phyloP scores from a whole-genome alignment of 495 filamentous ascomycete genomes.

The Aspergillus mulundensis region DNA sequence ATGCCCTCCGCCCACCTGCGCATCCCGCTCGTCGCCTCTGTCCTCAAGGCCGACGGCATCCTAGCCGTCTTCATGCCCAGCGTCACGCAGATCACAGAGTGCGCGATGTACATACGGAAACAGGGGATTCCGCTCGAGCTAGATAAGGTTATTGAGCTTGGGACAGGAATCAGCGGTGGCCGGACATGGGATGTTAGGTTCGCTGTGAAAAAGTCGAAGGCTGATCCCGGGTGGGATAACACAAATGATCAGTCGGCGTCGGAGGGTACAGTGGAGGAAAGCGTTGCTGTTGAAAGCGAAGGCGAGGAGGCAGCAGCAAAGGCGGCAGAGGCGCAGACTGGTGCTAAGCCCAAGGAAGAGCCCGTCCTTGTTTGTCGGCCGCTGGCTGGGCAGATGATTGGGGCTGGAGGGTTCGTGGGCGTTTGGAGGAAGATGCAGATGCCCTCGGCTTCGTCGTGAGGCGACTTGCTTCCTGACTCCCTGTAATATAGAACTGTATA shows the following conservation, averaged over 20 bases:
- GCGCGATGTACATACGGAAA: slow-evolving; percentile 44
- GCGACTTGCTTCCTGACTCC: background rate
- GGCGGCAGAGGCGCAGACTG: background rate
- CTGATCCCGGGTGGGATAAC: slow-evolving; percentile 30
- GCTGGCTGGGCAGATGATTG: slow-evolving; percentile 56
- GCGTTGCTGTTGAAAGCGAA: background rate
- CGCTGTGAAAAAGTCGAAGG: slow-evolving; percentile 42
- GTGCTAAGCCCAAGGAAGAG: slow-evolving; percentile 26
- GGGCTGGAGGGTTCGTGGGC: slow-evolving; percentile 69
- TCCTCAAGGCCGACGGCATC: slow-evolving; percentile 57
- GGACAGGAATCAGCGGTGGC: slow-evolving; percentile 49
- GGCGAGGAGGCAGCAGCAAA: no score
- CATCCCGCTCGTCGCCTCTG: slow-evolving; percentile 52
- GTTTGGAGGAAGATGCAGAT: slow-evolving; percentile 55
- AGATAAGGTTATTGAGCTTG: slow-evolving; percentile 64
- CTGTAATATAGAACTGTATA: background rate
- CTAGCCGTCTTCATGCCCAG: slow-evolving; percentile 70
- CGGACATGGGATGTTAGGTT: slow-evolving; percentile 64
- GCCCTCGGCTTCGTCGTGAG: background rate
- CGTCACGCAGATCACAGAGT: slow-evolving; percentile 68
- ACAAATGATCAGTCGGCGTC: background rate
- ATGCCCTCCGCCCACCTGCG: slow-evolving; percentile 58
- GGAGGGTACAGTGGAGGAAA: background rate
- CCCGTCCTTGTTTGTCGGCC: slow-evolving; percentile 64
- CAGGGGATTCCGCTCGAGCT: slow-evolving; percentile 51